These are phyloP conservation scores for Straminergon stramineum DNA, from an alignment of 225 moss, liverwort and hornwort genomes.

Conservation along the genomic window DNA sequence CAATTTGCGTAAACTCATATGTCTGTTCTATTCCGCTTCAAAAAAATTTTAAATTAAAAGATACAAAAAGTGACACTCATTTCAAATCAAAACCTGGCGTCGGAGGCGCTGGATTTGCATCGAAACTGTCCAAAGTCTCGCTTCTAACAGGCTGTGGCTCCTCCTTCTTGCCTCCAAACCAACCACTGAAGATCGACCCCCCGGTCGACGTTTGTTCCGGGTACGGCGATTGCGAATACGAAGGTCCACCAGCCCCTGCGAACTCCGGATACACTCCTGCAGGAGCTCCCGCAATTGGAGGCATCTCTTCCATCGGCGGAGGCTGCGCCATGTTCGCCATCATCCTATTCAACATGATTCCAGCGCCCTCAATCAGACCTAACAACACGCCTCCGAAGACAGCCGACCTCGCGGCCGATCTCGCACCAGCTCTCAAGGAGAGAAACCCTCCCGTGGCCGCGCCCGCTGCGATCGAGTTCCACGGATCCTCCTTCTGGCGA, in stretches of 20 bases:
- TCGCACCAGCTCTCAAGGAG: slow-evolving; percentile 29
- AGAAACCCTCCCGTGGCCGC: slow-evolving; percentile 56
- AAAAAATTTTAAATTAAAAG: not conserved
- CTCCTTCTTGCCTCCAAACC: slow-evolving; percentile 46
- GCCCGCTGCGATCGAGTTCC: slow-evolving; percentile 58
- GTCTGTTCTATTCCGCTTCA: not conserved
- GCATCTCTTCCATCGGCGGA: slow-evolving; percentile 40
- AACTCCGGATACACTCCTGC: slow-evolving; percentile 25
- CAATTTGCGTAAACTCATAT: not conserved
- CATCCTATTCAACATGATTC: slow-evolving; percentile 45
- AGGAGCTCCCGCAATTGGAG: slow-evolving; percentile 23
- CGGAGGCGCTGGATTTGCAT: slow-evolving; percentile 48
- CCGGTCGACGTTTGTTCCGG: slow-evolving; percentile 17
- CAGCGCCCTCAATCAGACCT: slow-evolving; percentile 46
- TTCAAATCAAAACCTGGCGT: slow-evolving; percentile 52
- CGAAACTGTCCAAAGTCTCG: slow-evolving; percentile 50
- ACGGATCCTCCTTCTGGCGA: slow-evolving; percentile 57
- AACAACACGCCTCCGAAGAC: slow-evolving; percentile 43
- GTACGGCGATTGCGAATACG: slow-evolving; percentile 20
- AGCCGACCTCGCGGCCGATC: slow-evolving; percentile 41
- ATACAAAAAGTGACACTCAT: not conserved
- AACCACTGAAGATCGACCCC: slow-evolving; percentile 22
- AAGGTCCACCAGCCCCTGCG: slow-evolving; percentile 21
- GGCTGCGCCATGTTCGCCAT: slow-evolving; percentile 36
- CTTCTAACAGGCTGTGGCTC: slow-evolving; percentile 24